Conservation (phyloP, 331 rosid genomes). For the Arachis monticola region DNA sequence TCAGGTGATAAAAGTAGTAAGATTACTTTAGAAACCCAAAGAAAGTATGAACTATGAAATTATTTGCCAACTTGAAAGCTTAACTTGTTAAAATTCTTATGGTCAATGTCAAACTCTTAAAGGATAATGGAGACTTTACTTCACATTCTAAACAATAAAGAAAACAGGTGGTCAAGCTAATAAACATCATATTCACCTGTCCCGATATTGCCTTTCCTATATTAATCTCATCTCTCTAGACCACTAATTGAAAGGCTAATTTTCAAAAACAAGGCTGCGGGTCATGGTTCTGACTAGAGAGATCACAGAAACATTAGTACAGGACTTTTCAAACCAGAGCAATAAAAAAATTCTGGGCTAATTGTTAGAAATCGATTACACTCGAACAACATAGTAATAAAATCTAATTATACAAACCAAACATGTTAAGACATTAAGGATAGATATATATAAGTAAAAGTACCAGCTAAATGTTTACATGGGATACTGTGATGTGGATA, state of each 20-base stretch:
- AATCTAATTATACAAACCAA: conserved; percentile 1
- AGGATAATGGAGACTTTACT: neutral
- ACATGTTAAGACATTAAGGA: neutral
- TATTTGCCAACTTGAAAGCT: neutral
- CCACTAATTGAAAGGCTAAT: neutral
- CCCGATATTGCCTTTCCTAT: neutral
- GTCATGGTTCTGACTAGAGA: neutral
- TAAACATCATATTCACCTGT: neutral
- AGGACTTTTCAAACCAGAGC: neutral
- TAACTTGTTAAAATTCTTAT: neutral
- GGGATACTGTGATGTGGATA: conserved; percentile 16
- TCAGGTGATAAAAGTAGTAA: neutral
- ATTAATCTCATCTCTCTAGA: neutral
- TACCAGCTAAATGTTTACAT: neutral
- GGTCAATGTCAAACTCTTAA: neutral
- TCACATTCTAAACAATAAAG: neutral
- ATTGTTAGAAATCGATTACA: neutral
- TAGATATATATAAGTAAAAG: neutral
- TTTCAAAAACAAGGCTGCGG: neutral
- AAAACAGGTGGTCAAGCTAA: neutral
- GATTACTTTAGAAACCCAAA: neutral
- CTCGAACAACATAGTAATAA: conserved; percentile 4
- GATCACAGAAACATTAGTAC: neutral
- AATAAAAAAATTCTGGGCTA: neutral
- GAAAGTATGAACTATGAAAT: neutral